Conservation (phyloP, 2,329 filamentous ascomycete genomes). For the Akanthomyces lecanii region DNA sequence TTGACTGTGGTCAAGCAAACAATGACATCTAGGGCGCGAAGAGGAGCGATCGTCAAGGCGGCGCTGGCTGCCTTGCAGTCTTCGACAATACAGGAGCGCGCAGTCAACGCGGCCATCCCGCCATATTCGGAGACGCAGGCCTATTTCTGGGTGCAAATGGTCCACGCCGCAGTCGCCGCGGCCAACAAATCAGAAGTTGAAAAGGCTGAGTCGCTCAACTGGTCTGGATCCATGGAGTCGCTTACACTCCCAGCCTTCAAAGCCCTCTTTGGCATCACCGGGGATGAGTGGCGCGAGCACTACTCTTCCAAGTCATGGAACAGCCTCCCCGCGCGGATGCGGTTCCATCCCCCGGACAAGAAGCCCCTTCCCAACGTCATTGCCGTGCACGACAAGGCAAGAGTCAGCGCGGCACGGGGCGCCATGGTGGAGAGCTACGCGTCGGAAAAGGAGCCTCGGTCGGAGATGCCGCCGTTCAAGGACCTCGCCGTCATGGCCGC, state of each 20-base stretch:
- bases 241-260: constrained; percentile 20
- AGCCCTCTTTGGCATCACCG: constrained; percentile 22
- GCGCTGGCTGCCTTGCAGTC: constrained; percentile 24
- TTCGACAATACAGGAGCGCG: constrained; percentile 25
- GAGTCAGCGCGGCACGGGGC: not conserved
- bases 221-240: not conserved
- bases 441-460: not conserved
- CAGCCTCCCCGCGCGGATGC: constrained; percentile 25
- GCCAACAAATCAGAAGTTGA: not conserved
- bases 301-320: constrained; percentile 27
- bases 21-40: not conserved
- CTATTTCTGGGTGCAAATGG: constrained; percentile 31
- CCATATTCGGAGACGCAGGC: constrained; percentile 32
- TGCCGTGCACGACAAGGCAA: constrained; percentile 19
- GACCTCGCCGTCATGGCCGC: constrained; percentile 8
- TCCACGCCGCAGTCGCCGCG: constrained; percentile 21
- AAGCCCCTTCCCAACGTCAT: constrained; percentile 26
- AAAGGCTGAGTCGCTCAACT: not conserved
- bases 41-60: constrained; percentile 25
- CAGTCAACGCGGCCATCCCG: constrained; percentile 16
- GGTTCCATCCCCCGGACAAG: constrained; percentile 25
- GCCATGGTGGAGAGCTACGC: not conserved
- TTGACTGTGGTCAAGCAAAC: constrained; percentile 28
- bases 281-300: constrained; percentile 27
- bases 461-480: not conserved